Percentiles rank a stretch among this genome's conserved stretches.
Conservation (phyloP, 1,284 basidiomycete species). For the Rhodofomes roseus region DNA sequence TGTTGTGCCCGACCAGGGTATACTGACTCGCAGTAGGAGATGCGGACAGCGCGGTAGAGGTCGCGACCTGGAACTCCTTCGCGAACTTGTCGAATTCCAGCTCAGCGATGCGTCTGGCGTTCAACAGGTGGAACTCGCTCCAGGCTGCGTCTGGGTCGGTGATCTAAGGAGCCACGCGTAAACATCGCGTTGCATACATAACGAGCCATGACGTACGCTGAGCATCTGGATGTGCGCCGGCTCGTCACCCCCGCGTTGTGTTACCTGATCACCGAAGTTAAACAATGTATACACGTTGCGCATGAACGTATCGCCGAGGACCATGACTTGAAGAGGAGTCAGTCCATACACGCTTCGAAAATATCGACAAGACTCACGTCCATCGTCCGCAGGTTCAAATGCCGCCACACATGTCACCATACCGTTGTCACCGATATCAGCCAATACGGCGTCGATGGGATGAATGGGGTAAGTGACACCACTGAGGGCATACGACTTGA, state of each 20-base stretch:
- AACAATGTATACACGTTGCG: slow-evolving; percentile 10
- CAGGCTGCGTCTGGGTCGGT: slow-evolving; percentile 5
- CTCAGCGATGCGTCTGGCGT: neutral
- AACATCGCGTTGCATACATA: neutral
- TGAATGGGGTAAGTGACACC: neutral
- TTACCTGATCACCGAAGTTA: slow-evolving; percentile 1
- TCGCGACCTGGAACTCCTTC: neutral
- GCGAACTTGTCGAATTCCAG: neutral
- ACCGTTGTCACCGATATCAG: neutral
- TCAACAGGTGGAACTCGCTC: slow-evolving; percentile 3
- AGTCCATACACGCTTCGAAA: neutral
- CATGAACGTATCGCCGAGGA: slow-evolving; percentile 11
- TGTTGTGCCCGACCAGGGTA: neutral
- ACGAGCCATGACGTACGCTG: neutral
- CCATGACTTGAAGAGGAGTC: neutral
- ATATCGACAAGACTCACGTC: neutral
- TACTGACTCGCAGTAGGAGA: neutral
- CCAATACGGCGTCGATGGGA: neutral
- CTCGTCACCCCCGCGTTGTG: neutral
- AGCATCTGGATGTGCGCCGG: slow-evolving; percentile 6
- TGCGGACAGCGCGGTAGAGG: neutral
- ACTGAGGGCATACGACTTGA: too few species aligned
- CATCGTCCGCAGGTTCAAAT: neutral
- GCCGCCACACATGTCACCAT: neutral
- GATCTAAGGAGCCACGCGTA: neutral